These are phyloP conservation scores for Pestalotiopsis sp. DNA, from an alignment of 2,329 filamentous ascomycete species.

Conservation along the genomic window DNA sequence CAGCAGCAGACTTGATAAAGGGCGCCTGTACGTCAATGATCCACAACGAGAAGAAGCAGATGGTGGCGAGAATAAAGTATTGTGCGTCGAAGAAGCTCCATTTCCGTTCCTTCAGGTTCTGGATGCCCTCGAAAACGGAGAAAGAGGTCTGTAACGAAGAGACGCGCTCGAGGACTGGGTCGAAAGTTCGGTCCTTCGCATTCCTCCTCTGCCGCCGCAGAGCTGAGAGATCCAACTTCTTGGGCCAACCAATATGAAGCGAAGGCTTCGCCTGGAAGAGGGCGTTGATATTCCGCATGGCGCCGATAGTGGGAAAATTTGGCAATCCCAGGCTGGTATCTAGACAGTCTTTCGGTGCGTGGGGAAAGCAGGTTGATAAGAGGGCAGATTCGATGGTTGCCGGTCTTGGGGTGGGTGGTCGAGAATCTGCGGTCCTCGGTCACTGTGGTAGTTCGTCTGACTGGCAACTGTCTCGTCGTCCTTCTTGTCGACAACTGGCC, in stretches of 20 bases:
- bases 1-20: slow-evolving; percentile 73
- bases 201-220: slow-evolving; percentile 14
- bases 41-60: slow-evolving; percentile 80
- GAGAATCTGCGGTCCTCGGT: not conserved
- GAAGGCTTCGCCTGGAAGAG: slow-evolving; percentile 14
- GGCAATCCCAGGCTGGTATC: not conserved
- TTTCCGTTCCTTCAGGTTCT: slow-evolving; percentile 73
- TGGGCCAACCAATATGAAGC: slow-evolving; percentile 16
- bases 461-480: not conserved
- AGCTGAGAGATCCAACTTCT: slow-evolving; percentile 8
- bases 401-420: not conserved
- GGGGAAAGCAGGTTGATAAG: not conserved
- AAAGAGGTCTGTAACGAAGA: slow-evolving; percentile 80
- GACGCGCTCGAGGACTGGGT: slow-evolving; percentile 56
- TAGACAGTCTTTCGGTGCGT: not conserved
- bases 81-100: slow-evolving; percentile 87
- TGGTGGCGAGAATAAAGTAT: slow-evolving; percentile 73
- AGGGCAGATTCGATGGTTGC: not conserved
- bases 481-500: slow-evolving; percentile 1
- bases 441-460: not conserved
- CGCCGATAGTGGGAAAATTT: not conserved
- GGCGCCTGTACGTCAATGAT: slow-evolving; percentile 80
- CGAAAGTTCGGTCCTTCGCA: slow-evolving; percentile 8
- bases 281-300: slow-evolving; percentile 11
- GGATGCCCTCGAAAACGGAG: slow-evolving; percentile 77